Evolutionary conservation across 2,329 filamentous ascomycete genomes (phyloP).

Genomic region (Hymenotorrendiella dingleyae): DNA sequence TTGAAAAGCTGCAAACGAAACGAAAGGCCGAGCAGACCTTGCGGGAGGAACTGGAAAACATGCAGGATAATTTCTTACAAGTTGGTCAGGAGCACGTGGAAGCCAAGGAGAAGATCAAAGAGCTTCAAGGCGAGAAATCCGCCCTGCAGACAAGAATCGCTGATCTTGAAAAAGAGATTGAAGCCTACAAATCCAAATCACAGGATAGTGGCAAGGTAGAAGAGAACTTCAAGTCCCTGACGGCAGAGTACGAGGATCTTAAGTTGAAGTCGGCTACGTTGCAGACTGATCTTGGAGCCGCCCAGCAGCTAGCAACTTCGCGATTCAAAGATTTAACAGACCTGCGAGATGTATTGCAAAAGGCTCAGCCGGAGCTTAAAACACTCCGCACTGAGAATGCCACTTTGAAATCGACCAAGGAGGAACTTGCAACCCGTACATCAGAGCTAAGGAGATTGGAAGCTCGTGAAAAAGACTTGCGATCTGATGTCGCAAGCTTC

Average conservation of each 20-base stretch:
- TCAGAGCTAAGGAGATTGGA: conserved; percentile 71
- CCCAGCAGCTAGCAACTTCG: conserved; percentile 78
- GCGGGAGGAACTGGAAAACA: conserved; percentile 76
- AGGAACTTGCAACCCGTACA: conserved; percentile 59
- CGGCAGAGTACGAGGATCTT: conserved; percentile 57
- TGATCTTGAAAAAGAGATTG: conserved; percentile 66
- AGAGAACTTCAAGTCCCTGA: conserved; percentile 33
- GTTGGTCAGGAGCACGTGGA: conserved; percentile 81
- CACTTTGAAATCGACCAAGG: conserved; percentile 66
- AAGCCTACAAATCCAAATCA: conserved; percentile 26
- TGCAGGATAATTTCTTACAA: conserved; percentile 72
- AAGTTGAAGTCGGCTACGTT: conserved; percentile 64
- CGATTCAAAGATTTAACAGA: conserved; percentile 86
- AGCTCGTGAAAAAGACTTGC: conserved; percentile 74
- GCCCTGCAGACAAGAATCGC: conserved; percentile 58
- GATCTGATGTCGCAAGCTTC: conserved; percentile 63
- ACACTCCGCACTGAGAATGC: conserved; percentile 71
- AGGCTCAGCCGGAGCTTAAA: conserved; percentile 80
- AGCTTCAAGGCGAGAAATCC: conserved; percentile 62
- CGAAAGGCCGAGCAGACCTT: conserved; percentile 72
- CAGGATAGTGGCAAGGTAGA: conserved; percentile 26
- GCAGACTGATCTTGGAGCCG: conserved; percentile 78
- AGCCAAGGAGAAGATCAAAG: conserved; percentile 70
- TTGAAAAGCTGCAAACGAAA: conserved; percentile 64
- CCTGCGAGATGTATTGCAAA: conserved; percentile 71